Evolutionary conservation across 345 rosid species (phyloP).

Genomic region (Populus ilicifolia): DNA sequence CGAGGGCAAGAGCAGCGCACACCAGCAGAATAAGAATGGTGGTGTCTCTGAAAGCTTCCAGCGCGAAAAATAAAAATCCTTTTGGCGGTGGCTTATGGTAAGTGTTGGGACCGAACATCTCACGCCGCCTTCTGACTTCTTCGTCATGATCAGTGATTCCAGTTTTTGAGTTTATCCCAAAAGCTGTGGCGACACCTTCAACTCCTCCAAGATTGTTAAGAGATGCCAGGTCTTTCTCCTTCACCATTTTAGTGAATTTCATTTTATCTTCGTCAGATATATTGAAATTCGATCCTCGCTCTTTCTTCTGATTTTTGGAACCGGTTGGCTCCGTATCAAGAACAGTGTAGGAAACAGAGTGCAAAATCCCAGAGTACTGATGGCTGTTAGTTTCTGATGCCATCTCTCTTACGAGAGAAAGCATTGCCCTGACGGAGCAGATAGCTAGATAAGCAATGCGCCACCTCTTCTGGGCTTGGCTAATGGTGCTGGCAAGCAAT

Average conservation of each 20-base stretch:
- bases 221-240: slow-evolving; percentile 33
- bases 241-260: slow-evolving; percentile 36
- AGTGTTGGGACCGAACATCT: slow-evolving; percentile 52
- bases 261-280: slow-evolving; percentile 29
- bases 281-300: slow-evolving; percentile 21
- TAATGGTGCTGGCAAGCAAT: slow-evolving; percentile 37
- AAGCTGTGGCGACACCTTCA: slow-evolving; percentile 48
- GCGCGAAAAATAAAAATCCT: slow-evolving; percentile 47
- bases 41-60: slow-evolving; percentile 57
- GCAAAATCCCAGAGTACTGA: slow-evolving; percentile 22
- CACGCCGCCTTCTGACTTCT: slow-evolving; percentile 34
- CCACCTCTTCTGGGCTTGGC: slow-evolving; percentile 59
- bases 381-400: slow-evolving; percentile 17
- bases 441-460: slow-evolving; percentile 54
- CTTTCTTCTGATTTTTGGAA: slow-evolving; percentile 19
- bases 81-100: slow-evolving; percentile 60
- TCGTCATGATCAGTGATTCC: slow-evolving; percentile 44
- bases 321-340: slow-evolving; percentile 27
- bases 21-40: slow-evolving; percentile 42
- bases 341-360: slow-evolving; percentile 22
- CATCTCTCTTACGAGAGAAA: slow-evolving; percentile 43
- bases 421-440: slow-evolving; percentile 50
- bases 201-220: slow-evolving; percentile 47
- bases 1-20: slow-evolving; percentile 27
- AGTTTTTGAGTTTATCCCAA: slow-evolving; percentile 38